Conservation (phyloP, 2,329 filamentous ascomycete genomes). For the Botrytis galanthina region DNA sequence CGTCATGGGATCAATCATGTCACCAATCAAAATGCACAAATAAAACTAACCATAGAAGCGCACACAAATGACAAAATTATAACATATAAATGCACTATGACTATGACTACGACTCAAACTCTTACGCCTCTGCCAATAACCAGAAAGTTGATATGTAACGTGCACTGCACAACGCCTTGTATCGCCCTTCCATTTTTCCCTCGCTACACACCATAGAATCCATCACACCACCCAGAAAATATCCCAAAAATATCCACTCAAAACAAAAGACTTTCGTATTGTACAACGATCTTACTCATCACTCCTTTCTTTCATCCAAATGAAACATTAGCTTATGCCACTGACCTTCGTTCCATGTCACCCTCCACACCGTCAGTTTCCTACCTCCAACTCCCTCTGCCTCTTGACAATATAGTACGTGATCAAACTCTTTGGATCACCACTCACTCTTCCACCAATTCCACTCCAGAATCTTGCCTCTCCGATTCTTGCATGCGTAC, state of each 20-base stretch:
- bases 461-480: constrained; percentile 65
- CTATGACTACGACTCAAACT: neutral
- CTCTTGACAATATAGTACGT: constrained; percentile 78
- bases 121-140: constrained; percentile 1
- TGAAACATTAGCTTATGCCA: constrained; percentile 17
- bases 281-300: neutral
- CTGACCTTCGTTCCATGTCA: too few relatives aligned
- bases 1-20: neutral
- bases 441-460: constrained; percentile 57
- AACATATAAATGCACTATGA: neutral
- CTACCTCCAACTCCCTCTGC: constrained; percentile 51
- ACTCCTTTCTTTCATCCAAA: neutral
- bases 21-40: neutral
- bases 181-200: neutral
- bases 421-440: constrained; percentile 73
- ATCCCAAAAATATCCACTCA: constrained; percentile 12
- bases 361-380: neutral
- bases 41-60: neutral
- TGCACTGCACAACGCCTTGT: constrained; percentile 5
- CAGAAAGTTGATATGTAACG: constrained; percentile 2
- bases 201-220: constrained; percentile 9
- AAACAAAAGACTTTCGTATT: neutral
- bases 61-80: neutral
- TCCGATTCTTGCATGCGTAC: constrained; percentile 62
- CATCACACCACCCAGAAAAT: constrained; percentile 13